phyloP scores from a whole-genome alignment of 305 asterid genomes.

The Solanum aculeatissimum region DNA sequence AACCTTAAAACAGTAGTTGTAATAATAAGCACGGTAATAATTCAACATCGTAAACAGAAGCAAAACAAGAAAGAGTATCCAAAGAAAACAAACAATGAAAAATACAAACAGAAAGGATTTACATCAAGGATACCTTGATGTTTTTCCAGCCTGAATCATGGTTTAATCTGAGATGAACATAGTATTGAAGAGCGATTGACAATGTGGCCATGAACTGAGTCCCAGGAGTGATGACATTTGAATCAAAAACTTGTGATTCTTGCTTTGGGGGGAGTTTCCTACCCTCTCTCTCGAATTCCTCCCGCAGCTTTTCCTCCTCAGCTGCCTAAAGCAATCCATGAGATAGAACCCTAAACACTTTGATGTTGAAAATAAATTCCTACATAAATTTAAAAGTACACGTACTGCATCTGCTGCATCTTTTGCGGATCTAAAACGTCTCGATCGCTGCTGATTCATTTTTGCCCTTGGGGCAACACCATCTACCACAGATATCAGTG shows the following conservation, averaged over 20 bases:
- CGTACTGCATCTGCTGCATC: constrained; percentile 85
- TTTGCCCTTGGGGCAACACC: constrained; percentile 99
- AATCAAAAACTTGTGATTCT: constrained; percentile 80
- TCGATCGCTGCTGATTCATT: constrained; percentile 96
- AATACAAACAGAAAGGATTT: constrained; percentile 12
- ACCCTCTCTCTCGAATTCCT: constrained; percentile 88
- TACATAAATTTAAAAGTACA: constrained; percentile 11
- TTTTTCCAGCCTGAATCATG: constrained; percentile 96
- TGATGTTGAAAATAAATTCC: background rate
- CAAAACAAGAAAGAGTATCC: constrained; percentile 17
- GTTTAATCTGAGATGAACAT: constrained; percentile 70
- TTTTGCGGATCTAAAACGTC: constrained; percentile 98
- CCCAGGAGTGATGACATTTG: constrained; percentile 96
- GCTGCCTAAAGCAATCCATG: constrained; percentile 51
- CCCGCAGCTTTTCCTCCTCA: constrained; percentile 84
- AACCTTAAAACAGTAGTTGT: constrained; percentile 50
- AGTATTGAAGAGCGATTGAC: constrained; percentile 83
- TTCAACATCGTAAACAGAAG: constrained; percentile 16
- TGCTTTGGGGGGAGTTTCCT: constrained; percentile 87
- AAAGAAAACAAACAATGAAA: background rate
- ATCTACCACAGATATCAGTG: constrained; percentile 38
- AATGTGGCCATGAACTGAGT: constrained; percentile 92
- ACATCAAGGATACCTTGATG: constrained; percentile 47
- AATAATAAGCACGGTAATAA: constrained; percentile 16
- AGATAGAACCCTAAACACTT: background rate